Percentiles rank a stretch among this genome's conserved stretches.
Conservation (phyloP, 108 stramenopile genomes). For the Skeletonema tropicum region DNA sequence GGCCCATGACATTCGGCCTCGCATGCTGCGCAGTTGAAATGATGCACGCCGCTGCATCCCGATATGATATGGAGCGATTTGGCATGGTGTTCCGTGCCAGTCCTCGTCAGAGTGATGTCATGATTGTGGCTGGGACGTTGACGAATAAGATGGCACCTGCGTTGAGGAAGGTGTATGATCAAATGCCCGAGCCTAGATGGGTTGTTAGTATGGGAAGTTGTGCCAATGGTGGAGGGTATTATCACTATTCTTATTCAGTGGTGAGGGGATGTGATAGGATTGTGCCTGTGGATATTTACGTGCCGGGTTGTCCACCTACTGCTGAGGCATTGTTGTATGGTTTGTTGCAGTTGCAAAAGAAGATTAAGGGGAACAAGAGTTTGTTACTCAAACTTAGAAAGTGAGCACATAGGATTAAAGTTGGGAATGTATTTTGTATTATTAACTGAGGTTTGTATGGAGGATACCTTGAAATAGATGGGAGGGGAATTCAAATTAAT, state of each 20-base stretch:
- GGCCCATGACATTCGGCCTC: slow-evolving; percentile 99
- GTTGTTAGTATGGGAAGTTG: slow-evolving; percentile 99
- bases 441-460: background rate
- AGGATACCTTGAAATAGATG: background rate
- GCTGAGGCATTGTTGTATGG: slow-evolving; percentile 98
- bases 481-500: background rate
- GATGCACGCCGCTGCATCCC: slow-evolving; percentile 99
- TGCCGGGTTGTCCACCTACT: slow-evolving; percentile 99
- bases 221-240: slow-evolving; percentile 99
- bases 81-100: slow-evolving; percentile 97
- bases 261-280: slow-evolving; percentile 98
- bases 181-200: slow-evolving; percentile 99
- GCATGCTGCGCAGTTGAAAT: slow-evolving; percentile 99
- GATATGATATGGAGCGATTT: slow-evolving; percentile 99
- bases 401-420: slow-evolving; percentile 50
- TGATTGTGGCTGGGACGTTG: slow-evolving; percentile 99
- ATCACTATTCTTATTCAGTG: slow-evolving; percentile 99
- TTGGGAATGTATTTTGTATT: slow-evolving; percentile 2
- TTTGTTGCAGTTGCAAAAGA: slow-evolving; percentile 98
- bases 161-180: slow-evolving; percentile 98
- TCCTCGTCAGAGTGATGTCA: slow-evolving; percentile 97
- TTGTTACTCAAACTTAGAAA: slow-evolving; percentile 94
- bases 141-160: slow-evolving; percentile 99
- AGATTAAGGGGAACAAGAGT: slow-evolving; percentile 96
- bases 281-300: slow-evolving; percentile 99